Percentiles rank a stretch among this genome's conserved stretches.
Evolutionary conservation across 306 rosid species (phyloP).

Genomic region (Pterocarpus macrocarpus): DNA sequence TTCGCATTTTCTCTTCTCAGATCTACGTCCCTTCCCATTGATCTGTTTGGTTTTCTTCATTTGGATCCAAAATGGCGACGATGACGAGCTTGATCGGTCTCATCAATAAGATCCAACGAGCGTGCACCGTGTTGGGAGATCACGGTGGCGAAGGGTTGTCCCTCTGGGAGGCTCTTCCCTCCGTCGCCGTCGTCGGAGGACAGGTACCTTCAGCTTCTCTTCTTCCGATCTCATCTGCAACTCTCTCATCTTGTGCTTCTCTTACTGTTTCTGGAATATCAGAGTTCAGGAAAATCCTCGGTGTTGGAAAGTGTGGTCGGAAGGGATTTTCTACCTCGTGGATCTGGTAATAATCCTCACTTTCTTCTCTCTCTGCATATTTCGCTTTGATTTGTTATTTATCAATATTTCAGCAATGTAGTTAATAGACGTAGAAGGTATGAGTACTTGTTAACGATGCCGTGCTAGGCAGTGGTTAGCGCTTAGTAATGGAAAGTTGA

Average conservation of each 20-base stretch:
- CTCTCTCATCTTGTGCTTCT: not conserved
- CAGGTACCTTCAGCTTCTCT: slow-evolving; percentile 59
- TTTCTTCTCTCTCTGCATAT: not conserved
- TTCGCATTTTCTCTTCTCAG: not conserved
- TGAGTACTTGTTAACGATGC: not conserved
- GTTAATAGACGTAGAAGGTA: not conserved
- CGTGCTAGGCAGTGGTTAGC: not conserved
- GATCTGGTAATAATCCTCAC: slow-evolving; percentile 75
- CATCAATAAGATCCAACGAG: slow-evolving; percentile 92
- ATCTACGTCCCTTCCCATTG: not conserved
- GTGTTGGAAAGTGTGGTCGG: slow-evolving; percentile 98
- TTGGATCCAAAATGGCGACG: slow-evolving; percentile 76
- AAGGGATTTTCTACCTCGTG: slow-evolving; percentile 98
- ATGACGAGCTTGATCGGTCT: slow-evolving; percentile 99
- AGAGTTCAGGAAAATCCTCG: slow-evolving; percentile 99
- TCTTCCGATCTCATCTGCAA: not conserved
- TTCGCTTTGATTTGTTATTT: not conserved
- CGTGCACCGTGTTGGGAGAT: slow-evolving; percentile 96
- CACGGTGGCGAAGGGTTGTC: slow-evolving; percentile 99
- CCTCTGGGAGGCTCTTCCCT: slow-evolving; percentile 99
- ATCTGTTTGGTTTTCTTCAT: not conserved
- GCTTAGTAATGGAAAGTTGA: slow-evolving; percentile 14
- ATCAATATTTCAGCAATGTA: slow-evolving; percentile 35
- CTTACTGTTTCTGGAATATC: slow-evolving; percentile 25
- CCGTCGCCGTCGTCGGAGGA: slow-evolving; percentile 99